Base-by-base conservation (phyloP, 2,329 filamentous ascomycete species). In the Cladosporium sphaerospermum region DNA sequence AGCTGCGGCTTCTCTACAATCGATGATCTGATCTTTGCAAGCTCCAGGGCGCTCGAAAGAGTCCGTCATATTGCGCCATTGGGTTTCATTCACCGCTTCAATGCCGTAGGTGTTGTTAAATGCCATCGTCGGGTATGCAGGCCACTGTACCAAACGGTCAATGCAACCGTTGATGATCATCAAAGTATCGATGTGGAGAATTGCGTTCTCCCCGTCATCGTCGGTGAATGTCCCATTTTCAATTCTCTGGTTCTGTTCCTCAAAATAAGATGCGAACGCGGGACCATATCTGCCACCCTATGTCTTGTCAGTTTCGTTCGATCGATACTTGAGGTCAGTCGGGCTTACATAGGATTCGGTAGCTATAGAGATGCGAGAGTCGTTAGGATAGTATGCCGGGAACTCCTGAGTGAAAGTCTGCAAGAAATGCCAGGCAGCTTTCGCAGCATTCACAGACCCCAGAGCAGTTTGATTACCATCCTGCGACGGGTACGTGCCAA, bases 351-450 rank as follows among this genome's bases (percentile, higher is more conserved):
- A 83, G 0, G 75, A 78, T 57, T 73, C 68, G 0, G 72, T 73
- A 13, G 68, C 67, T 4, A 77, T 75, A 52, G 76, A 80, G 51
- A 82, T 70, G 4, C 75, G 75, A 56, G 81, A 77, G 55, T 83
- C 77, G 42, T 78, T 76, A 3, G 77, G 77, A 63, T 79, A 75
- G 62, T 86, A 85, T 32, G 76, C 73, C 0, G 81, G 82, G 54
- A 86, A 86, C 32, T 80, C 76, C 4, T 78, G 73, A 53, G 82
- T 81, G 74, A 83, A 87, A 1, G 75, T 74, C 62, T 83, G 80
- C 0, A 78, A 73, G 65, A 82, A 82, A 59, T 79, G 73, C 80
- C 80, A 83, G 7, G 82, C 67, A 9, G 77, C 74, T 57, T 74
- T 71, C 14, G 77, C 79, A 28, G 77, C 74, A 60, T 77, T 78